Evolutionary conservation across 106 monocot species (phyloP), one percentile per base, ranked within the genome.

Genomic region (Gastrodia elata): DNA sequence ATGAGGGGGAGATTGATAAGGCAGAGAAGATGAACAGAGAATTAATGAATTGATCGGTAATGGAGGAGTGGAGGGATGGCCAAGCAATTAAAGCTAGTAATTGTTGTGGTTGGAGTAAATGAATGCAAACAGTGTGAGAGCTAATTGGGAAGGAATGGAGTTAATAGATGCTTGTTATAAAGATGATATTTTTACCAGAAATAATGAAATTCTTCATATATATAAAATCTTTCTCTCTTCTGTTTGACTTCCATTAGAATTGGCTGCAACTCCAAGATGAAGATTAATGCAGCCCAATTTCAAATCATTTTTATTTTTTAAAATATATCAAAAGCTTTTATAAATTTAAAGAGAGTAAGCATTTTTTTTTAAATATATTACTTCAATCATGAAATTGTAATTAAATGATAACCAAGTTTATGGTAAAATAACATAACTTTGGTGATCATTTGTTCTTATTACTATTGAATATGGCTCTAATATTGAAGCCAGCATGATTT

Each of bases 1-100:
- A 36, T 36, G n/a, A 10, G 38, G 41, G 3, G 69, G 41, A 27
- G 35, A 22, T 1, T 61, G 69, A 9, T n/a, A 40, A 30, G 32
- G 40, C 39, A 69, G 40, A 41, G 41, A 40, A 69, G 69, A 22
- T 69, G 39, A 22, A 26, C 24, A 40, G 69, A 69, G 68, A 30
- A 24, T 30, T 22, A 69, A 69, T 39, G 39, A 69, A 41, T 69
- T 69, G 40, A 69, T 39, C 41, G n/a, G 39, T 35, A 35, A 40
- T 69, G 40, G 67, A 30, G 7, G 67, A 38, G n/a, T n/a, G 67
- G 37, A 67, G 34, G 67, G 32, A 69, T 7, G 16, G 20, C 18
- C 39, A 26, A 13, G 69, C 69, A 36, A 67, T 67, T 36, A 67
- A 67, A 67, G 67, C 67, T 67, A 18, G 67, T 20, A 27, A 67